Base-by-base conservation (phyloP, 2,329 filamentous ascomycete genomes). In the Ophiostoma piceae region DNA sequence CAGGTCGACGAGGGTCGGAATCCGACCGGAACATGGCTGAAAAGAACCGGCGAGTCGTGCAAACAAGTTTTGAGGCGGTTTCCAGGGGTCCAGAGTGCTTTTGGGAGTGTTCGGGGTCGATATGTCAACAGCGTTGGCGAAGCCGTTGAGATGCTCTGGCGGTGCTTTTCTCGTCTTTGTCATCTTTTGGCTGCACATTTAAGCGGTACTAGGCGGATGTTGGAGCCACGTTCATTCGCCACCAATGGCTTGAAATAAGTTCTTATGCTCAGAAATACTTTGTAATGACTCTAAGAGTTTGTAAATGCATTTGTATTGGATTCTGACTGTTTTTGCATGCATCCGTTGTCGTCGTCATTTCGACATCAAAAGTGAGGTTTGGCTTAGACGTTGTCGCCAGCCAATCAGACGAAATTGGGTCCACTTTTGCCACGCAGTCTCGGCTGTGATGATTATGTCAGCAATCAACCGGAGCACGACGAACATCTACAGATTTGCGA, bases 321-420 rank as follows among this genome's bases (percentile, higher is more conserved):
- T 41, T 39, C 9, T 22, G 19, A 22, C 8, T 19, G 39, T 39
- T 22, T 35, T 6, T 39, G 19, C 16, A 11, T 37, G 19, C 35
- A 29, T 39, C 35, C 8, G n/a, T 57, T 66, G 39, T 67, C 8
- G 35, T 22, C 62, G 35, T 14, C 12, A 35, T 35, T 62, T 39
- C 47, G n/a, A 62, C 35, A 43, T 54, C 12, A 37, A 22, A 41
- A 54, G n/a, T 60, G 69, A 70, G 67, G 69, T 67, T 57, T 57
- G 41, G 57, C 32, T 39, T 62, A 1, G 41, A 37, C 47, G 22
- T 32, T 29, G 16, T 2, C 22, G 1, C 19, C 7, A 32, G n/a
- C 69, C 69, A 70, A 70, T 70, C 69, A 70, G 66, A 70, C 1
- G 37, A 3, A 4, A 29, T 3, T 5, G 1, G 57, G 3, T 16